Base-by-base conservation (phyloP, 345 rosid genomes). In the Linum tenue region DNA sequence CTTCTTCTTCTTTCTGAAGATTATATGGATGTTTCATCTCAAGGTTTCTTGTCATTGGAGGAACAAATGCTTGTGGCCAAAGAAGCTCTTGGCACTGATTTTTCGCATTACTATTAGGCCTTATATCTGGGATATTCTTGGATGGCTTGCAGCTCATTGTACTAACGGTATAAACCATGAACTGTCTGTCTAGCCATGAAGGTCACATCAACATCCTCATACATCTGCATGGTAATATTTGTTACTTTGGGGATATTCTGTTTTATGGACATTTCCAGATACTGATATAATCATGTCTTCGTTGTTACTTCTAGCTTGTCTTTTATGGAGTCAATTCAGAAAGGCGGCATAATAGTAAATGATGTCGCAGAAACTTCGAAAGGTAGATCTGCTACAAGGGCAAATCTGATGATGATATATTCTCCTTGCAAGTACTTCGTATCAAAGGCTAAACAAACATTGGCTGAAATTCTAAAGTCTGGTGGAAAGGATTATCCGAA, bases 121-220 rank as follows among this genome's bases (percentile, higher is more conserved):
- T 64, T 88, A 84, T 64, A 50, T 86, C 31, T 91, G 96, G 98
- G 87, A 91, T 64, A 83, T 84, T 76, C 83, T 86, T 75, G 98
- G 95, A 76, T 89, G 81, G 86, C 87, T 91, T 71, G 87, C 85
- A 38, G 75, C 73, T 56, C 84, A 89, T 63, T 79, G 90, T 85
- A 74, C 56, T 43, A 88, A 85, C 57, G 83, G 77, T 71, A 82
- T 77, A 55, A 79, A 69, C 60, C 77, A 81, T 66, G 56, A 61
- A 42, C 36, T 71, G 22, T 67, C 36, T 71, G 22, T 67, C 42
- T 72, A 79, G 64, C 68, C 80, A 73, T 79, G 85, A 79, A 60
- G 68, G 74, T 71, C 43, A 64, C 56, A 59, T 84, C 43, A 72
- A 77, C 70, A 64, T 85, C 69, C 90, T 91, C 72, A 70, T 84